Evolutionary conservation across 441 rosid species (phyloP), one percentile per base, ranked within the genome.

Genomic region (Aleurites moluccanus): DNA sequence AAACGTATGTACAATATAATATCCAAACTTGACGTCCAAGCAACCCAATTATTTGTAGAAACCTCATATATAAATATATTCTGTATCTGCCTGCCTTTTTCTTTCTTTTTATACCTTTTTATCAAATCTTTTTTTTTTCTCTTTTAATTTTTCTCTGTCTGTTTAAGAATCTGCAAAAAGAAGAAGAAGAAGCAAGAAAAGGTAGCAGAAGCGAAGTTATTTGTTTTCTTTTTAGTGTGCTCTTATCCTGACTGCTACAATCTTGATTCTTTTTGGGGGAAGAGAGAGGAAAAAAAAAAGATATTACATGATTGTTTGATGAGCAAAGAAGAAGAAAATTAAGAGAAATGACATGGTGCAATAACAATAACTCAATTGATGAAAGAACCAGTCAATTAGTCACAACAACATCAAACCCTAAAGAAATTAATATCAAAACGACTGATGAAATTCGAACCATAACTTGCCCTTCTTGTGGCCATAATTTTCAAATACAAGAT

Each of bases 391-490:
- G 81, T 69, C 79, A 73, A 38, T 68, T 81, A 77, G 80, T 75
- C 75, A 77, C 82, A 57, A 60, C 68, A 28, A 64, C 77, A 30
- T 60, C 64, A 11, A 63, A 21, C 72, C 57, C 69, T 13, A 60
- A 64, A 59, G 72, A 75, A 42, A 52, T 7, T 63, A 77, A 67
- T 78, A 25, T 52, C 25, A 76, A 25, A 49, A 62, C 14, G 69
- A 71, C 21, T 60, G 63, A 73, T 52, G 83, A 79, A 13, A 61
- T 80, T 76, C 79, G 70, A 55, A 73, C 63, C 27, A 33, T 78
- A 67, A 79, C 68, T 27, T 96, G 99, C 81, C 91, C 98, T 84
- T 89, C 98, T 7, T 96, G 99, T 76, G 98, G 98, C 77, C 92
- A 88, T 45, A 77, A 40, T 73, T 81, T 88, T 50, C 83, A 81